Evolutionary conservation across 805 yeast species (phyloP), one percentile per base, ranked within the genome.

Genomic region (Kuraishia ogatae): DNA sequence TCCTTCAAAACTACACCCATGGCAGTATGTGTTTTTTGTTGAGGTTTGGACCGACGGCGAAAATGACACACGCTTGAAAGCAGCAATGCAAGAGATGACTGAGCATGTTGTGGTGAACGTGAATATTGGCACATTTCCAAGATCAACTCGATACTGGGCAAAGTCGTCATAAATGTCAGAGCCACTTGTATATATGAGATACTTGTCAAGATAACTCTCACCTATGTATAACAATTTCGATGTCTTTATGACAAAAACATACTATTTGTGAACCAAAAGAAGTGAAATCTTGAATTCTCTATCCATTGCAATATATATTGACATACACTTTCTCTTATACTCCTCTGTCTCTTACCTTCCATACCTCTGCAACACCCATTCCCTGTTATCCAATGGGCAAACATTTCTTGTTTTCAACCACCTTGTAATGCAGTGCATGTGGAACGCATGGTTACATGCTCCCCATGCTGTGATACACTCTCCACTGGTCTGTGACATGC

Each of bases 381-480:
- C 96, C 63, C 88, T 84, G 71, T 88, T 92, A 73, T 93, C 98
- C 67, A 94, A 77, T 0, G 99, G 99, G 77, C 99, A 94, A 22
- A 91, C 96, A 58, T 92, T 89, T 73, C 99, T 85, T 17, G 96
- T 89, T 70, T 87, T 87, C 61, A 93, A 81, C 99, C 99, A 94
- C 62, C 96, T 82, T 52, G 90, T 83, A 61, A 94, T 94, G 71
- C 99, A 94, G 73, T 94, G 99, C 71, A 91, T 77, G 68, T 94
- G 99, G 80, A 94, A 94, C n/a, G 97, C 97, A 68, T 94, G 99
- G 56, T 90, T 92, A 73, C 99, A 94, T 50, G 82, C 80, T 51
- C 99, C 99, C 92, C 97, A 91, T 2, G 97, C 98, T 10, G 97
- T 94, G 49, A 88, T 84, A 74, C 99, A 94, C 62, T 86, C 91